Evolutionary conservation across 441 rosid species (phyloP).

Genomic region (Pelargonium exstipulatum): DNA sequence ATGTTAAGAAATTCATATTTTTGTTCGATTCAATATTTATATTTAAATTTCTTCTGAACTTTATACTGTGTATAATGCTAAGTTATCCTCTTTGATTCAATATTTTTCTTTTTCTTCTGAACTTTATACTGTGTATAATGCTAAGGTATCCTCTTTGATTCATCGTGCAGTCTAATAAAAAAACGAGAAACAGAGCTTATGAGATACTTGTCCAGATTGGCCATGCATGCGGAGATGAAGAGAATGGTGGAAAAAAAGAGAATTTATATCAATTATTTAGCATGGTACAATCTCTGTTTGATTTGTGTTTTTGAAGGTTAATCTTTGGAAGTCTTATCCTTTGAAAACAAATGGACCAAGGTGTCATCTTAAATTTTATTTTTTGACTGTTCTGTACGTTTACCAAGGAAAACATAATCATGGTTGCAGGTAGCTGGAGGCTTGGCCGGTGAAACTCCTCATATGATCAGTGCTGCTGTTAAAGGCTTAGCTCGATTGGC

Average conservation of each 20-base stretch:
- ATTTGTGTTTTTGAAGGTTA: constrained; percentile 4
- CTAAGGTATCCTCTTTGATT: constrained; percentile 13
- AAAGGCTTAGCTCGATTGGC: constrained; percentile 93
- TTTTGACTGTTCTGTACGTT: background rate
- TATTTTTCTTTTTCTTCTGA: background rate
- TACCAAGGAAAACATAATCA: constrained; percentile 10
- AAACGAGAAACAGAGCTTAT: constrained; percentile 90
- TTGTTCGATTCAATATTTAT: background rate
- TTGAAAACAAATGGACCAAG: background rate
- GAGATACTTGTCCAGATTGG: constrained; percentile 91
- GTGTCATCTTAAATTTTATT: background rate
- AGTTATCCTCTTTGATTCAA: no score
- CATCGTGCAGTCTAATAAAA: constrained; percentile 63
- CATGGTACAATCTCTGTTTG: constrained; percentile 44
- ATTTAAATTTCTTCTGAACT: no score
- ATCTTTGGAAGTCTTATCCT: constrained; percentile 4
- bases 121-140: background rate
- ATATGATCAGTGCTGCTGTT: constrained; percentile 94
- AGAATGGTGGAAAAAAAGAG: constrained; percentile 70
- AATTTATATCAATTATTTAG: constrained; percentile 63
- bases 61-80: no score
- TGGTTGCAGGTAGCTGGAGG: constrained; percentile 80
- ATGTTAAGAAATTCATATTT: no score
- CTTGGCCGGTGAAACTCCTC: constrained; percentile 88
- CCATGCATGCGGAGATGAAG: constrained; percentile 83